Evolutionary conservation across 2,329 filamentous ascomycete genomes (phyloP).

Genomic region (Ophiostoma sp.): DNA sequence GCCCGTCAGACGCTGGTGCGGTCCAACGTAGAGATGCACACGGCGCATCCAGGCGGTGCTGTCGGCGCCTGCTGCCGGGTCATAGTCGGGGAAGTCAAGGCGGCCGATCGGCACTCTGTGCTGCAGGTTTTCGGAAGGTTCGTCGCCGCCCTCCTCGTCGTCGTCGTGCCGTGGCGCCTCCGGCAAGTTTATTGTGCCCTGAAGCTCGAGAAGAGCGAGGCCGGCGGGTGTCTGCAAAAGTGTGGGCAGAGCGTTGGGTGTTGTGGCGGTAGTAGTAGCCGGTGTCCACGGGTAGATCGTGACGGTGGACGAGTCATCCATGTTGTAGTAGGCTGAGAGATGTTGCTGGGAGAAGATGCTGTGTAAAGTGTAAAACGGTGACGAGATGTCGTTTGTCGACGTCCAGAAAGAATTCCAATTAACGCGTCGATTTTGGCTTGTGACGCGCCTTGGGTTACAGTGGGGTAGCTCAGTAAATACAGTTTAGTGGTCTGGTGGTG

Average conservation of each 20-base stretch:
- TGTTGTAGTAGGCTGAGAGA: background rate
- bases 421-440: conserved; percentile 5
- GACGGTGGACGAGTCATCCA: conserved; percentile 32
- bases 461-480: background rate
- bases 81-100: conserved; percentile 58
- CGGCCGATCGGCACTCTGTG: conserved; percentile 45
- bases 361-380: background rate
- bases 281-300: conserved; percentile 43
- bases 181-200: conserved; percentile 76
- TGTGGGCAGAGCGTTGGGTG: conserved; percentile 65
- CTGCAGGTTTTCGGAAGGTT: background rate
- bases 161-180: conserved; percentile 34
- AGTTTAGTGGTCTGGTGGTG: background rate
- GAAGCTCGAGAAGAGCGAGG: conserved; percentile 85
- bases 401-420: conserved; percentile 14
- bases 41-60: conserved; percentile 80
- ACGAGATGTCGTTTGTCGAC: background rate
- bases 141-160: conserved; percentile 24
- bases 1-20: conserved; percentile 83
- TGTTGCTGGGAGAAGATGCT: background rate
- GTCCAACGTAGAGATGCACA: conserved; percentile 84
- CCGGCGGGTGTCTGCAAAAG: conserved; percentile 87
- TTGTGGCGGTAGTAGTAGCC: conserved; percentile 26
- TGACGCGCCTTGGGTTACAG: background rate
- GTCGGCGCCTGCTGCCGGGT: conserved; percentile 46